A percentile compares a stretch with the other conserved stretches of the same genome.
These are phyloP conservation scores for Triticum timopheevii DNA, from an alignment of 176 grass and related monocot species.

Conservation along the genomic window DNA sequence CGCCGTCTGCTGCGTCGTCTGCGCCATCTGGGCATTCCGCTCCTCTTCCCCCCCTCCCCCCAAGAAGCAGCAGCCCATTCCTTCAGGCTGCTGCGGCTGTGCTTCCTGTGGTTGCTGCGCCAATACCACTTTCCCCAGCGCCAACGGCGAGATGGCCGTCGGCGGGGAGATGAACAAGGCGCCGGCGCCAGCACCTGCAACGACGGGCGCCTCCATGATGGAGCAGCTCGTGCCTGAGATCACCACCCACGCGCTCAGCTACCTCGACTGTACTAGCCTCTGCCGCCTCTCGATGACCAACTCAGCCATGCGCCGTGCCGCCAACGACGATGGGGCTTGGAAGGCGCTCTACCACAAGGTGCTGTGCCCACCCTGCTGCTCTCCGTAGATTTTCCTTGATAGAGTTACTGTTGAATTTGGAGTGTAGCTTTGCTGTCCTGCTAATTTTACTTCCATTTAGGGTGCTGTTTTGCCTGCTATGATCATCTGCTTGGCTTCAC, in stretches of 20 bases:
- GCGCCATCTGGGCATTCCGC: slow-evolving; percentile 54
- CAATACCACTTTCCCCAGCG: neutral
- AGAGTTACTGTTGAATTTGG: slow-evolving; percentile 7
- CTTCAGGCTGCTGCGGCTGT: slow-evolving; percentile 28
- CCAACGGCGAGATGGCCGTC: slow-evolving; percentile 70
- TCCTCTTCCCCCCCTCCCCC: slow-evolving; percentile 13
- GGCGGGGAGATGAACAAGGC: slow-evolving; percentile 57
- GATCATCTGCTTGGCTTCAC: neutral
- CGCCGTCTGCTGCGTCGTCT: slow-evolving; percentile 60
- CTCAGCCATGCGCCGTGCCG: slow-evolving; percentile 90
- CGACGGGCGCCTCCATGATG: slow-evolving; percentile 80
- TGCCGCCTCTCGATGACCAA: slow-evolving; percentile 99
- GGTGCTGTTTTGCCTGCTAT: neutral
- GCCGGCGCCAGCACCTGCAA: neutral
- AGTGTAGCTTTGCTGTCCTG: slow-evolving; percentile 8
- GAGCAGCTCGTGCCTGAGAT: slow-evolving; percentile 99
- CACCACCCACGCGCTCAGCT: slow-evolving; percentile 93
- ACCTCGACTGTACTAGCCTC: slow-evolving; percentile 92
- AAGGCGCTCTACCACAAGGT: slow-evolving; percentile 95
- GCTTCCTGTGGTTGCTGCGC: slow-evolving; percentile 34
- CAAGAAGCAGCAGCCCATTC: slow-evolving; percentile 5
- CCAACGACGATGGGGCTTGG: slow-evolving; percentile 94
- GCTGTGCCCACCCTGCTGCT: neutral
- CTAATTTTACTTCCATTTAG: neutral
- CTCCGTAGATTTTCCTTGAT: neutral